phyloP scores from a whole-genome alignment of 768 basidiomycete genomes.

The Leccinum disarticulatum region DNA sequence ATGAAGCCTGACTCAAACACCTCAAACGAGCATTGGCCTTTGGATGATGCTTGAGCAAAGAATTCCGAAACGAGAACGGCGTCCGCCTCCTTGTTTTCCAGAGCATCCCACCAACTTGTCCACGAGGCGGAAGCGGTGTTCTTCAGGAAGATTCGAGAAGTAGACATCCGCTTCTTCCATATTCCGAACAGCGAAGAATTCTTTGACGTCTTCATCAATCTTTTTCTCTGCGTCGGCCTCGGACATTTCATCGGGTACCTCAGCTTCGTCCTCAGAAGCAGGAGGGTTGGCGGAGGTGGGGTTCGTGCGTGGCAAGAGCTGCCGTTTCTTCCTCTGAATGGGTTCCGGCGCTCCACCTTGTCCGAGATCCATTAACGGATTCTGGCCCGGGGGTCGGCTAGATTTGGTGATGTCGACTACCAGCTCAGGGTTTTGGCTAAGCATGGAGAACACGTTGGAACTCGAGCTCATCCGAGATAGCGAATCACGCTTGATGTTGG shows the following conservation, averaged over 20 bases:
- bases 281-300: slow-evolving; percentile 30
- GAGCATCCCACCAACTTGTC: slow-evolving; percentile 71
- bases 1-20: slow-evolving; percentile 75
- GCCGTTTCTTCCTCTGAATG: not conserved
- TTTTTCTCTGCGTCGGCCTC: slow-evolving; percentile 66
- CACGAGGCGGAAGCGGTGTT: slow-evolving; percentile 64
- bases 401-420: slow-evolving; percentile 30
- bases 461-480: no score
- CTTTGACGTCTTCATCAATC: slow-evolving; percentile 79
- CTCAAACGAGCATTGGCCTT: slow-evolving; percentile 55
- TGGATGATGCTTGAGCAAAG: slow-evolving; percentile 61
- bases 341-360: slow-evolving; percentile 38
- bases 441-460: no score
- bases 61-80: slow-evolving; percentile 76
- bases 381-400: slow-evolving; percentile 49
- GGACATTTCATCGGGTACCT: slow-evolving; percentile 19
- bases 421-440: no score
- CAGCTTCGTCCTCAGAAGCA: slow-evolving; percentile 33
- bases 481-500: slow-evolving; percentile 44
- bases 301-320: not conserved
- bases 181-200: slow-evolving; percentile 83
- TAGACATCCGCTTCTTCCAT: slow-evolving; percentile 87
- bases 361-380: slow-evolving; percentile 17
- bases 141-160: slow-evolving; percentile 70
- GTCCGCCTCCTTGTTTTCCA: slow-evolving; percentile 82